These are phyloP conservation scores for Crotalaria pallida DNA, from an alignment of 306 rosid species.

Conservation along the genomic window DNA sequence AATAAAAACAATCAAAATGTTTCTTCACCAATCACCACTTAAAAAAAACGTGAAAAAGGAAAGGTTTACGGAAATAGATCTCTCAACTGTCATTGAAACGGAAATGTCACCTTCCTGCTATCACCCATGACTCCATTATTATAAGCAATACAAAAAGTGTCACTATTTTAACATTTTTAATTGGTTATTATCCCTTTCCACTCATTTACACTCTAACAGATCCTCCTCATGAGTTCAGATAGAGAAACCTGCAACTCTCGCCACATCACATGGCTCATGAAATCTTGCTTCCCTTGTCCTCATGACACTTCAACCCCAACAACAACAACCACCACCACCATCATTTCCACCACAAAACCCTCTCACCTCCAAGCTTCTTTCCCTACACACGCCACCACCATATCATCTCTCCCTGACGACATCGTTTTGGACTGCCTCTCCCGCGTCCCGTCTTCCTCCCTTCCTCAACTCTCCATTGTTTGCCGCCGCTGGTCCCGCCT, in stretches of 20 bases:
- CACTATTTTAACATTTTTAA: no score
- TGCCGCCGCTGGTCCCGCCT: slow-evolving; percentile 58
- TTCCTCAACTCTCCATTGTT: slow-evolving; percentile 47
- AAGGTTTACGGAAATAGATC: no score
- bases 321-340: not conserved
- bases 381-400: slow-evolving; percentile 10
- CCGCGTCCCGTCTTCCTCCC: slow-evolving; percentile 40
- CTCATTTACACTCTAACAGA: no score
- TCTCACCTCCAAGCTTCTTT: not conserved
- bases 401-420: slow-evolving; percentile 68
- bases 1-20: no score
- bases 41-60: no score
- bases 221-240: slow-evolving; percentile 29
- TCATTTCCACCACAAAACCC: no score
- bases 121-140: no score
- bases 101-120: no score
- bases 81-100: no score
- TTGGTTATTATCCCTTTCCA: no score
- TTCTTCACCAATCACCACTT: no score
- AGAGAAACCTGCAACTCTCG: slow-evolving; percentile 66
- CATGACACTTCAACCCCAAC: slow-evolving; percentile 17
- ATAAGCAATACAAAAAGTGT: no score
- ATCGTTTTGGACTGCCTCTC: slow-evolving; percentile 56
- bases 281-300: slow-evolving; percentile 61
- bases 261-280: slow-evolving; percentile 71